These are phyloP conservation scores for Dacryopinax spathularia DNA, from an alignment of 768 basidiomycete species.

Conservation along the genomic window DNA sequence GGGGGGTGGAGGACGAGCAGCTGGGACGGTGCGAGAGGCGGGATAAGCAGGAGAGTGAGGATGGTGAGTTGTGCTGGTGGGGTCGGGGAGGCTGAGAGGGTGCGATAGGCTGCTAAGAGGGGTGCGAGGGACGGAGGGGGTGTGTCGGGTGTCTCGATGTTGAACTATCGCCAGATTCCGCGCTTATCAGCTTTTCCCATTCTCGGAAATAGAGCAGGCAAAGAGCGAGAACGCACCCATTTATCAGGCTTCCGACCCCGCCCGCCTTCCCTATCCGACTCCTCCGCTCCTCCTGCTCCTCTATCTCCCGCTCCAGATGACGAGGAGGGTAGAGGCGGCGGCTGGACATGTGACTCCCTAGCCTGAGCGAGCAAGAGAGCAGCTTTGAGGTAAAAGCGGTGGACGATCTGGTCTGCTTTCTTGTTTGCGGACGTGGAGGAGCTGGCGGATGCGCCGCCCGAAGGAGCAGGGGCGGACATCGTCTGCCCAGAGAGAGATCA, in stretches of 20 bases:
- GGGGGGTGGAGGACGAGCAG: not conserved
- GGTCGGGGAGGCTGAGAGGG: not conserved
- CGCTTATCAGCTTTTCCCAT: no score
- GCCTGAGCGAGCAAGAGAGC: not conserved
- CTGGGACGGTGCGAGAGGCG: not conserved
- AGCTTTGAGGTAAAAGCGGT: not conserved
- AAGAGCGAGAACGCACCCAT: not conserved
- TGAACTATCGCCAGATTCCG: constrained; percentile 2
- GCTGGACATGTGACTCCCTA: not conserved
- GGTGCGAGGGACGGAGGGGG: not conserved
- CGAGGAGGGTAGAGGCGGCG: not conserved
- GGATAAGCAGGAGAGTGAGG: not conserved
- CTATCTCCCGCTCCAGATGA: not conserved
- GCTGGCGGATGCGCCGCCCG: not conserved
- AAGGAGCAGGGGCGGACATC: not conserved
- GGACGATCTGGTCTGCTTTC: not conserved
- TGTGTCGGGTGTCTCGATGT: constrained; percentile 1
- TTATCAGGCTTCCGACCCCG: not conserved
- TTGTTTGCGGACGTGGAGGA: not conserved
- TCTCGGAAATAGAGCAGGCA: no score
- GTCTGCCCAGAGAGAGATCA: no score
- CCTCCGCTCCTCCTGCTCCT: not conserved
- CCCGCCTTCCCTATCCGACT: not conserved
- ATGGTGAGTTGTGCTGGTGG: not conserved
- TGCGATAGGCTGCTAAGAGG: not conserved